These are phyloP conservation scores for Petrea volubilis DNA, from an alignment of 257 asterid species.

Conservation along the genomic window DNA sequence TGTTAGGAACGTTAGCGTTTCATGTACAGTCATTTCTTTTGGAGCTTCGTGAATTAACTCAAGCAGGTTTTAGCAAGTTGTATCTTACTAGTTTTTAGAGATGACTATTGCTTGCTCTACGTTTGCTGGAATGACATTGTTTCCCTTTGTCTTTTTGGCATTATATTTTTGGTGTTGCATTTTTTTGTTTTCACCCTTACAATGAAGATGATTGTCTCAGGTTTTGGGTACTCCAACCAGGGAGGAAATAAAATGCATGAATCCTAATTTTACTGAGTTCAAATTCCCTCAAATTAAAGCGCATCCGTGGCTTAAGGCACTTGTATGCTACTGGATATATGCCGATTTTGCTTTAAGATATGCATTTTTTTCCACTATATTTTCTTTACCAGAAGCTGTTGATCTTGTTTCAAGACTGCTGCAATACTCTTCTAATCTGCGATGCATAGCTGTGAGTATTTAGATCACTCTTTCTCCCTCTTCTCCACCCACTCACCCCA, in stretches of 20 bases:
- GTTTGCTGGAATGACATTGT: no score
- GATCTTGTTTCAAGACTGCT: slow-evolving; percentile 80
- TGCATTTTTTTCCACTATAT: slow-evolving; percentile 14
- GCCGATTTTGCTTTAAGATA: background rate
- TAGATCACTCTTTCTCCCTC: background rate
- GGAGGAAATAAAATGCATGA: slow-evolving; percentile 93
- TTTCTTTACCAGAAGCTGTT: slow-evolving; percentile 59
- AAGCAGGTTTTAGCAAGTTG: no score
- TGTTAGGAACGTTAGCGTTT: no score
- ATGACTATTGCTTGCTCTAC: no score
- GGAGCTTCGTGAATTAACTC: no score
- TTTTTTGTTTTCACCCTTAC: no score
- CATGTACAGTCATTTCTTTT: no score
- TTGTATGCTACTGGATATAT: no score
- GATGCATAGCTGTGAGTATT: slow-evolving; percentile 74
- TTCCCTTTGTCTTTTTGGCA: no score
- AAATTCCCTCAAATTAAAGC: slow-evolving; percentile 80
- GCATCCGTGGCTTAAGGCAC: no score
- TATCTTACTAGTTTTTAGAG: no score
- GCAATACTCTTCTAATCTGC: slow-evolving; percentile 80
- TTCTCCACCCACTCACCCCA: no score
- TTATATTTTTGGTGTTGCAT: slow-evolving; percentile 15
- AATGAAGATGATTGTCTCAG: slow-evolving; percentile 35
- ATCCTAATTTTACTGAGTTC: slow-evolving; percentile 77
- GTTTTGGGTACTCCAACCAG: slow-evolving; percentile 87